These are phyloP conservation scores for Atkinsonella texensis DNA, from an alignment of 2,329 filamentous ascomycete genomes.

Conservation along the genomic window DNA sequence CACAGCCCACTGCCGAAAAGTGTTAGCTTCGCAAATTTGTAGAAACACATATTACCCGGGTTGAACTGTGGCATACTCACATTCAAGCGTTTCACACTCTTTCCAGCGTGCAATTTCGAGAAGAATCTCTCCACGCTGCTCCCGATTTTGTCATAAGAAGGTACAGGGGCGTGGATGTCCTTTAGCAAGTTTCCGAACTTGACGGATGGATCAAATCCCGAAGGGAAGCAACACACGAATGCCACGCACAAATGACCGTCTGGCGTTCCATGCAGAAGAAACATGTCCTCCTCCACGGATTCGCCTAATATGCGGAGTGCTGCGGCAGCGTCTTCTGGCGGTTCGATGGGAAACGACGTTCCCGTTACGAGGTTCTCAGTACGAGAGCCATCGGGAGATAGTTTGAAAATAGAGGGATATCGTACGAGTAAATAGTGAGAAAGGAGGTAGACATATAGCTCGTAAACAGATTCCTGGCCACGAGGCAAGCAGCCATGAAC, in stretches of 20 bases:
- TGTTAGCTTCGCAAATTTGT: neutral
- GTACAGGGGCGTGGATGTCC: slow-evolving; percentile 41
- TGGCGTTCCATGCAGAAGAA: slow-evolving; percentile 31
- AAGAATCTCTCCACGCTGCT: slow-evolving; percentile 45
- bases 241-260: slow-evolving; percentile 32
- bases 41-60: too few species aligned
- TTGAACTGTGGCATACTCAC: slow-evolving; percentile 16
- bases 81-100: slow-evolving; percentile 37
- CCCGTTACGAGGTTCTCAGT: slow-evolving; percentile 30
- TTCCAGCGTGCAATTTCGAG: slow-evolving; percentile 32
- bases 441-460: slow-evolving; percentile 37
- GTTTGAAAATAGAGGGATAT: slow-evolving; percentile 35
- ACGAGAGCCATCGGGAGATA: slow-evolving; percentile 17
- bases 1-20: slow-evolving; percentile 32
- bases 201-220: slow-evolving; percentile 37
- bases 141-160: slow-evolving; percentile 41
- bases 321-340: slow-evolving; percentile 17
- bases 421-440: slow-evolving; percentile 33
- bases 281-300: slow-evolving; percentile 43
- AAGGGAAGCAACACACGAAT: slow-evolving; percentile 39
- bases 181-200: slow-evolving; percentile 37
- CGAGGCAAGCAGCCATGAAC: slow-evolving; percentile 30
- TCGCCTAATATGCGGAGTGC: slow-evolving; percentile 32
- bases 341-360: slow-evolving; percentile 15
- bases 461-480: slow-evolving; percentile 30